Evolutionary conservation across 2,329 filamentous ascomycete species (phyloP).

Genomic region (Colletotrichum musae): DNA sequence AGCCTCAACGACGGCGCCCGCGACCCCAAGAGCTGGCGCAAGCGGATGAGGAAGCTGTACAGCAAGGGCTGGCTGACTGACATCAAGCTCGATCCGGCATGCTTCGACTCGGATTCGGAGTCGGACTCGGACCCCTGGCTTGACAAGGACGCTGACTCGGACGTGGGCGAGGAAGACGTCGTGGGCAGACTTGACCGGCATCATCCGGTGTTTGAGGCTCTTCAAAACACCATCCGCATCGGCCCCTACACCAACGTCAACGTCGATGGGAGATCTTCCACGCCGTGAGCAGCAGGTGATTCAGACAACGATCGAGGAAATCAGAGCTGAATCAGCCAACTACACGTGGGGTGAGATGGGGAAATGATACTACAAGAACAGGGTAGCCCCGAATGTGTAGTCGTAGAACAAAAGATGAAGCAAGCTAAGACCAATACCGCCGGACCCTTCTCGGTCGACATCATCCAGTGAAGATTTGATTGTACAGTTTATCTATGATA

Average conservation of each 20-base stretch:
- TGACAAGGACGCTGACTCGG: neutral
- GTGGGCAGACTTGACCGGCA: neutral
- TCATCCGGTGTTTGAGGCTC: neutral
- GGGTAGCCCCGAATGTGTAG: neutral
- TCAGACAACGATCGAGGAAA: no score
- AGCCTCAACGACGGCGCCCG: neutral
- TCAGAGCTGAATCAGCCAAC: no score
- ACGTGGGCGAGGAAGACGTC: neutral
- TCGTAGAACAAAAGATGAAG: neutral
- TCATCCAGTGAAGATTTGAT: conserved; percentile 37
- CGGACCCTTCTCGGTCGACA: neutral
- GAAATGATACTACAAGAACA: no score
- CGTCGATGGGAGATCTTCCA: neutral
- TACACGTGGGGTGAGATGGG: no score
- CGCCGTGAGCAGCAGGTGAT: neutral
- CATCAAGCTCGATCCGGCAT: conserved; percentile 1
- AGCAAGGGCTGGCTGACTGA: conserved; percentile 18
- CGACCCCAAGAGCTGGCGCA: neutral
- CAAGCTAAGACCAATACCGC: neutral
- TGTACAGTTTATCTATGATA: conserved; percentile 55
- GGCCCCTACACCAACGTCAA: conserved; percentile 1
- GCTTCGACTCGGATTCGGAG: neutral
- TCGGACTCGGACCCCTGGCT: neutral
- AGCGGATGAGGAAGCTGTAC: conserved; percentile 5
- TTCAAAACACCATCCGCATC: conserved; percentile 4